Conservation (phyloP, 805 yeast species). For the Isabelozyma rhagii region DNA sequence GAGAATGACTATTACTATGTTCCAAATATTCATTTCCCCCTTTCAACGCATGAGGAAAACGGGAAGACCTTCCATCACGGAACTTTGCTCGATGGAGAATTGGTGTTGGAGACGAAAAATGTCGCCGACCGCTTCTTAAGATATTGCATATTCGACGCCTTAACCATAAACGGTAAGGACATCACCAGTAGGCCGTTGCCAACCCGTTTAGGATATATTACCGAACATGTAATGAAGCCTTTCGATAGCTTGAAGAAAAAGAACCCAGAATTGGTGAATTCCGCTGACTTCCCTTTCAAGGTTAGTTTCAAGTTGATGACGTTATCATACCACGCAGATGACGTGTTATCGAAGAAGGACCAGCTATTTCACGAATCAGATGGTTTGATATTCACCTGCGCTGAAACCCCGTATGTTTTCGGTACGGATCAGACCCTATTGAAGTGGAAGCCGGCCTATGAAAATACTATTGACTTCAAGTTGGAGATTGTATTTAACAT, state of each 20-base stretch:
- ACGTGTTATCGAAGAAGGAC: conserved; percentile 68
- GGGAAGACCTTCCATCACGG: conserved; percentile 73
- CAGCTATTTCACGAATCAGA: conserved; percentile 84
- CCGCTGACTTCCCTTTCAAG: conserved; percentile 72
- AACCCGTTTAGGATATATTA: conserved; percentile 83
- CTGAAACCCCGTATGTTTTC: conserved; percentile 78
- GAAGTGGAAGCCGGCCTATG: conserved; percentile 97
- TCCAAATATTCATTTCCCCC: conserved; percentile 83
- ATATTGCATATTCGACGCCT: conserved; percentile 86
- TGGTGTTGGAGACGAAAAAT: conserved; percentile 73
- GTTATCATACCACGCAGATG: conserved; percentile 70
- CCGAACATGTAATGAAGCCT: conserved; percentile 78
- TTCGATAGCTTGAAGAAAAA: conserved; percentile 64
- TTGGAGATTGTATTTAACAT: conserved; percentile 58
- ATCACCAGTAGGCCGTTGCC: conserved; percentile 70
- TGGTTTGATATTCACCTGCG: conserved; percentile 91
- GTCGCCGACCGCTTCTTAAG: conserved; percentile 49
- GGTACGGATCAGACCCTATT: conserved; percentile 86
- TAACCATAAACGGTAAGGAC: conserved; percentile 74
- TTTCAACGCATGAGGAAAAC: conserved; percentile 37
- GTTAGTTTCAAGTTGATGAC: conserved; percentile 87
- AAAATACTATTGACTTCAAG: conserved; percentile 88
- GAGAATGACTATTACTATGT: conserved; percentile 82
- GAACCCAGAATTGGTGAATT: conserved; percentile 69
- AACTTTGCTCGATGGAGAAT: conserved; percentile 90